These are phyloP conservation scores for Hericium alpestre DNA, from an alignment of 768 basidiomycete genomes.

Conservation along the genomic window DNA sequence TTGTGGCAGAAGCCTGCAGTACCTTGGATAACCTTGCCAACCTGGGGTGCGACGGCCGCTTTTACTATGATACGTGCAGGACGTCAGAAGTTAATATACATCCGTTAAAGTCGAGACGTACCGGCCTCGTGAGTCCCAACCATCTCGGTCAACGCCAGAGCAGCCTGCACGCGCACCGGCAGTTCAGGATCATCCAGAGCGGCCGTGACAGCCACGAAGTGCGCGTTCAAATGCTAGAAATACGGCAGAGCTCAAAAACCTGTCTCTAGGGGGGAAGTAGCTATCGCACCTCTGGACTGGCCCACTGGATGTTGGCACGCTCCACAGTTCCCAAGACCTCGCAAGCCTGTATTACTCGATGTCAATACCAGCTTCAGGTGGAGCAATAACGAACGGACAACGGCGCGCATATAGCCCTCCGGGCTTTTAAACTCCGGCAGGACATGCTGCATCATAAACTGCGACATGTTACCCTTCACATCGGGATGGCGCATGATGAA, in stretches of 20 bases:
- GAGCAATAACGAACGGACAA: constrained; percentile 37
- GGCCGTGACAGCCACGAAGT: constrained; percentile 56
- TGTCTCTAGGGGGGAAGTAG: neutral
- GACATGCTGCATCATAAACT: constrained; percentile 65
- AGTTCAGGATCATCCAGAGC: constrained; percentile 69
- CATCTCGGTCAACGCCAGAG: constrained; percentile 70
- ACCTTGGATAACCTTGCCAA: constrained; percentile 85
- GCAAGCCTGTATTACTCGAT: constrained; percentile 44
- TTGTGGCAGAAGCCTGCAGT: constrained; percentile 4
- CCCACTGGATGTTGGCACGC: constrained; percentile 60
- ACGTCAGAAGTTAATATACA: neutral
- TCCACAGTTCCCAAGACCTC: constrained; percentile 71
- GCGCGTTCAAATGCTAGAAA: constrained; percentile 45
- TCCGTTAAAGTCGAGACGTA: constrained; percentile 21
- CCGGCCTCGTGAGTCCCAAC: constrained; percentile 53
- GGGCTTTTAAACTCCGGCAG: constrained; percentile 56
- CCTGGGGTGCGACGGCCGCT: constrained; percentile 57
- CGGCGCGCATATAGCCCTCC: constrained; percentile 67
- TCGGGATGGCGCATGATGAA: constrained; percentile 82
- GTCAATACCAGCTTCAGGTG: neutral
- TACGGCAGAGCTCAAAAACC: neutral
- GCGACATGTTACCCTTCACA: constrained; percentile 66
- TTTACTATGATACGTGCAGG: constrained; percentile 36
- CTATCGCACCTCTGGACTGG: constrained; percentile 43
- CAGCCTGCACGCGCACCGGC: constrained; percentile 78